A percentile compares a stretch with the other conserved stretches of the same genome.
Evolutionary conservation across 441 rosid species (phyloP).

Genomic region (Omphalea diandra): DNA sequence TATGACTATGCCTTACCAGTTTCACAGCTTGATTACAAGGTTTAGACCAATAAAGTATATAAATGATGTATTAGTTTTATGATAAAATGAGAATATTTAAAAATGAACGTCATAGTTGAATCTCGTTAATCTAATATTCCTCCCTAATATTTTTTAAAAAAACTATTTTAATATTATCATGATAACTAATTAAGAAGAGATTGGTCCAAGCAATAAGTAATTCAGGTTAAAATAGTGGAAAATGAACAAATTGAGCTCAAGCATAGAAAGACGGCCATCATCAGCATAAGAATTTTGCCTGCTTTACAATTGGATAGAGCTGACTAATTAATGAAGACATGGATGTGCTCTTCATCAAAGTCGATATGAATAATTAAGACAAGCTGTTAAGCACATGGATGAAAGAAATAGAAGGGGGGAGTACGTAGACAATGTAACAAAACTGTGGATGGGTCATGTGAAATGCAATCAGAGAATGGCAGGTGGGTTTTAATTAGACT

Average conservation of each 20-base stretch:
- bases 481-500: constrained; percentile 19
- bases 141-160: too few species aligned
- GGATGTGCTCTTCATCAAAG: too few species aligned
- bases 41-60: background rate
- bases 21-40: background rate
- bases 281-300: background rate
- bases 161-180: too few species aligned
- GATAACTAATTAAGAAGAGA: background rate
- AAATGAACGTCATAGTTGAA: too few species aligned
- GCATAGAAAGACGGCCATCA: constrained; percentile 3
- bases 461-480: constrained; percentile 21
- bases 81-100: too few species aligned
- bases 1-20: background rate
- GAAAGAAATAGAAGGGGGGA: too few species aligned
- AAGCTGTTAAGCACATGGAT: constrained; percentile 20
- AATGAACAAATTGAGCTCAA: background rate
- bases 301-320: background rate
- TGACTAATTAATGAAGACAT: too few species aligned
- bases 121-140: too few species aligned
- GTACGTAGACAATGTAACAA: too few species aligned
- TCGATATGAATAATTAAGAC: too few species aligned
- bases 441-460: constrained; percentile 19
- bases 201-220: too few species aligned
- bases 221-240: background rate
- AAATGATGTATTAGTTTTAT: too few species aligned